phyloP scores from a whole-genome alignment of 768 basidiomycete genomes.

The Lactifluus subvellereus region DNA sequence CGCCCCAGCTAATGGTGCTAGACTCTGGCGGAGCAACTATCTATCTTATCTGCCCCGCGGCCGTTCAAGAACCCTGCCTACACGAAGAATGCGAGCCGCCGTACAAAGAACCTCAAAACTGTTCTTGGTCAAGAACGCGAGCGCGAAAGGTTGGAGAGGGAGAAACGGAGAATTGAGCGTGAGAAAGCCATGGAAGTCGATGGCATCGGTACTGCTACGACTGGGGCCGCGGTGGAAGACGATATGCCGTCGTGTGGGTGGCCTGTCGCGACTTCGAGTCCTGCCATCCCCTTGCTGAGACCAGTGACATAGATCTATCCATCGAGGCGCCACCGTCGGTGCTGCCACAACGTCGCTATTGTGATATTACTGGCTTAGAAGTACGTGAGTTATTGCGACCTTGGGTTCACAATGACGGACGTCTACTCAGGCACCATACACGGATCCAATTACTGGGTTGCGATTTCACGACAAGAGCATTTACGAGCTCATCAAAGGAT shows the following conservation, averaged over 20 bases:
- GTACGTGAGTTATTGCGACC: conserved; percentile 32
- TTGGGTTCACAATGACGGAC: background rate
- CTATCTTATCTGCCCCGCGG: conserved; percentile 60
- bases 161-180: conserved; percentile 46
- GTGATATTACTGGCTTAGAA: conserved; percentile 84
- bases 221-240: conserved; percentile 37
- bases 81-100: conserved; percentile 60
- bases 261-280: background rate
- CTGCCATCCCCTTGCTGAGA: background rate
- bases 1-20: conserved; percentile 27
- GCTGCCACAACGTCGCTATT: conserved; percentile 68
- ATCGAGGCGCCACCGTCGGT: conserved; percentile 84
- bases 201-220: conserved; percentile 29
- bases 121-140: conserved; percentile 77
- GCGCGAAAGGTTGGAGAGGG: conserved; percentile 62
- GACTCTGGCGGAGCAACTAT: conserved; percentile 71
- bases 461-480: conserved; percentile 83
- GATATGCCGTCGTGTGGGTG: conserved; percentile 67
- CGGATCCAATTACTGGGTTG: conserved; percentile 72
- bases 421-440: conserved; percentile 62
- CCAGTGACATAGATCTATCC: conserved; percentile 49
- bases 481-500: conserved; percentile 72
- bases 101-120: conserved; percentile 75
- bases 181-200: conserved; percentile 54
- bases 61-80: conserved; percentile 77